Conservation (phyloP, 805 yeast genomes). For the Pichia cabralensis region DNA sequence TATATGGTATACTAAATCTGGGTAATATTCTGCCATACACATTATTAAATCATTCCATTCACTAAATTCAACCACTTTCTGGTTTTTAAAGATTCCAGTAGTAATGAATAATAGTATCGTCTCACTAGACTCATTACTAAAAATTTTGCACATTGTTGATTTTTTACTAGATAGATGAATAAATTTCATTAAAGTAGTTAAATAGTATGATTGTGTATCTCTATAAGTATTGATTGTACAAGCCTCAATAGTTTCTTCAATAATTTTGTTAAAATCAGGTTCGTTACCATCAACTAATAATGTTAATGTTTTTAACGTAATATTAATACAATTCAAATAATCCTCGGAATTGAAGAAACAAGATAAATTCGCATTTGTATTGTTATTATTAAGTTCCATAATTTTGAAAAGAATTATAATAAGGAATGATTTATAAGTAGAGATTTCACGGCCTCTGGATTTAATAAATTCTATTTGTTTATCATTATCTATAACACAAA, state of each 20-base stretch:
- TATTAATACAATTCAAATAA: slow-evolving; percentile 30
- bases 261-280: slow-evolving; percentile 32
- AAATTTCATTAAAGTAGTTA: slow-evolving; percentile 16
- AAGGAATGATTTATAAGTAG: slow-evolving; percentile 53
- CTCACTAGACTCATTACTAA: background rate
- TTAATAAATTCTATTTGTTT: slow-evolving; percentile 32
- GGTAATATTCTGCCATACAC: slow-evolving; percentile 16
- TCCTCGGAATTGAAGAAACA: slow-evolving; percentile 19
- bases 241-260: slow-evolving; percentile 10
- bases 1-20: slow-evolving; percentile 18
- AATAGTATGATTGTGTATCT: slow-evolving; percentile 13
- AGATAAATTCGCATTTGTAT: slow-evolving; percentile 11
- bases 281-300: slow-evolving; percentile 50
- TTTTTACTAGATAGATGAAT: slow-evolving; percentile 19
- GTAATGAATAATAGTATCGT: slow-evolving; percentile 17
- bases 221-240: slow-evolving; percentile 6
- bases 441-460: slow-evolving; percentile 37
- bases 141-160: slow-evolving; percentile 4
- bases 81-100: slow-evolving; percentile 17
- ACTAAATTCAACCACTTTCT: slow-evolving; percentile 15
- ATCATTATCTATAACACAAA: slow-evolving; percentile 44
- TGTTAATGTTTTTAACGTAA: slow-evolving; percentile 35
- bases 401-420: slow-evolving; percentile 38
- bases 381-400: slow-evolving; percentile 22
- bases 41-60: slow-evolving; percentile 22